Evolutionary conservation across 371 early-diverging fungal species (phyloP), one percentile per base, ranked within the genome.

Genomic region (Mucor irregularis): DNA sequence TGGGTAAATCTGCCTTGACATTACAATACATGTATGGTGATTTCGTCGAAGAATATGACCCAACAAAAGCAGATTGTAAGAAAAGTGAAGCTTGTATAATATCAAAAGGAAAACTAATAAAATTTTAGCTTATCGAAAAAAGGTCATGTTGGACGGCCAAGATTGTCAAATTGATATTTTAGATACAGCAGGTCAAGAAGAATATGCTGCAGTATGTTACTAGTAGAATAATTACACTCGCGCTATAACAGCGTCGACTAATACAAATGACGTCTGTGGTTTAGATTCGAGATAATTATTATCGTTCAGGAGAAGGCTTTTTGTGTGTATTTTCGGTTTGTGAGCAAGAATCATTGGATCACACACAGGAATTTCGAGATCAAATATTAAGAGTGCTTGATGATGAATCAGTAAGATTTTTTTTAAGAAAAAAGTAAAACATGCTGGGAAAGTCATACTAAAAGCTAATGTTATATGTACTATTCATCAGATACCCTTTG

Each of bases 31-130:
- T 92, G 90, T 92, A 91, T 56, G 90, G 91, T 51, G 91, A 94
- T 76, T 94, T 94, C 78, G 89, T 90, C 50, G 93, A 94, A 74
- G 91, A 90, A 70, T 94, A 94, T 74, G 94, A 94, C 62, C 94
- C 94, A 21, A 94, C 94, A 17, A 92, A 92, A 66, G 94, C 92
- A 48, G 94, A 94, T 66, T 73, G 73, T 73, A 64, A 43, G 65
- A 29, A 38, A 19, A 34, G n/a, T n/a, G n/a, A n/a, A n/a, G n/a
- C n/a, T n/a, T n/a, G n/a, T n/a, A n/a, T n/a, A n/a, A n/a, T n/a
- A n/a, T n/a, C n/a, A n/a, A n/a, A n/a, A n/a, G n/a, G n/a, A n/a
- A 16, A 43, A 13, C 7, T 14, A 16, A 8, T 2, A 13, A 13
- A 13, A 7, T 34, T 7, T 38, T 28, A 72, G 88, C 71, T 19